phyloP scores from a whole-genome alignment of 2,329 filamentous ascomycete genomes.

The Colletotrichum somersetense region DNA sequence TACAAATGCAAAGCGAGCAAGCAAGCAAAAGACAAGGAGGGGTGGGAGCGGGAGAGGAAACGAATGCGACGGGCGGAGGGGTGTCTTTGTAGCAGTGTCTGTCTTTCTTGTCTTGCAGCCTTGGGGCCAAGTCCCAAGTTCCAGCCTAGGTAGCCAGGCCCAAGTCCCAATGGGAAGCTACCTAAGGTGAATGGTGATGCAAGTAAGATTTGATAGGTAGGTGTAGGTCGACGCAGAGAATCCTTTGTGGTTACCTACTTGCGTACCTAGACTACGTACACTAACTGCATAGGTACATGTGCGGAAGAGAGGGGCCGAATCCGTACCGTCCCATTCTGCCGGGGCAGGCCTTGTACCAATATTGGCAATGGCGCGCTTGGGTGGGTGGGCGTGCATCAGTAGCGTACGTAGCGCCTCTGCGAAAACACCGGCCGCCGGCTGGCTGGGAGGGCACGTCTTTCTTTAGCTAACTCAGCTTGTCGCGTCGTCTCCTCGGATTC shows the following conservation, averaged over 20 bases:
- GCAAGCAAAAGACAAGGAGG: neutral
- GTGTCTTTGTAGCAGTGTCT: neutral
- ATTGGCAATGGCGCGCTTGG: conserved; percentile 18
- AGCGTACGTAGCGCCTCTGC: neutral
- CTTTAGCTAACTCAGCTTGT: conserved; percentile 19
- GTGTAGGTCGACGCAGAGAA: neutral
- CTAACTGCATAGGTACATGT: no score
- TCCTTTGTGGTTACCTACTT: neutral
- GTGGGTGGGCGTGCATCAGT: conserved; percentile 1
- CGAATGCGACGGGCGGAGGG: conserved; percentile 11
- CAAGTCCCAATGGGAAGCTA: no score
- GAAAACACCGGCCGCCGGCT: conserved; percentile 11
- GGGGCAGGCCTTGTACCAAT: conserved; percentile 14
- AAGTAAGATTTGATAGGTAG: neutral
- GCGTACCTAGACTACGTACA: no score
- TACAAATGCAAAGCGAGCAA: neutral
- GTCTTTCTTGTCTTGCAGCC: neutral
- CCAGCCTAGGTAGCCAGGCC: no score
- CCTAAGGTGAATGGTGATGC: neutral
- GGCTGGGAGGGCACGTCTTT: conserved; percentile 5
- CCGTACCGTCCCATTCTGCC: conserved; percentile 19
- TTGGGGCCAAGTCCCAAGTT: neutral
- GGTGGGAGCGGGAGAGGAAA: conserved; percentile 24
- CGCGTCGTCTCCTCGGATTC: neutral
- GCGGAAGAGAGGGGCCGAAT: neutral